Conservation (phyloP, 2,329 filamentous ascomycete species). For the Juglanconis oblonga region DNA sequence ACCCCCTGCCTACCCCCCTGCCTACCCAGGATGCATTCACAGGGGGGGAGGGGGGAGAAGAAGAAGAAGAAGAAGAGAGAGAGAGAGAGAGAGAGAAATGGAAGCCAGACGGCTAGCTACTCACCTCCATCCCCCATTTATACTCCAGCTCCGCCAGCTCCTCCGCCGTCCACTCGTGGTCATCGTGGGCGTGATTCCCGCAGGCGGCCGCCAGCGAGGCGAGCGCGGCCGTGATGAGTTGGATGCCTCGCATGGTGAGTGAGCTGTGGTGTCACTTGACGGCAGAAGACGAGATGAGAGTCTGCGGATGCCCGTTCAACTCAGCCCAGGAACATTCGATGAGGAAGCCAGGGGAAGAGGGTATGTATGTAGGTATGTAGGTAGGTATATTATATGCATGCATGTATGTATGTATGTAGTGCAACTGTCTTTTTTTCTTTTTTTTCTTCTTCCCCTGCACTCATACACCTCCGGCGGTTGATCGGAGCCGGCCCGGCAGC, state of each 20-base stretch:
- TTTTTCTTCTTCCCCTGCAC: neutral
- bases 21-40: no score
- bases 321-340: neutral
- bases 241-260: slow-evolving; percentile 23
- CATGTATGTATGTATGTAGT: no score
- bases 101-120: slow-evolving; percentile 18
- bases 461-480: neutral
- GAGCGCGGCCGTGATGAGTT: slow-evolving; percentile 19
- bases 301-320: neutral
- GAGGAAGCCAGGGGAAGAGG: neutral
- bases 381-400: neutral
- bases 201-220: slow-evolving; percentile 29
- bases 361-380: no score
- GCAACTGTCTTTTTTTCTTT: no score
- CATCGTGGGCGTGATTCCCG: slow-evolving; percentile 33
- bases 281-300: no score
- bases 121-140: slow-evolving; percentile 58
- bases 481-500: slow-evolving; percentile 2
- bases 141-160: slow-evolving; percentile 50
- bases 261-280: neutral
- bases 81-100: neutral
- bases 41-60: no score
- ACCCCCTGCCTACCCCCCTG: no score
- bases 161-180: slow-evolving; percentile 46
- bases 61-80: no score